These are phyloP conservation scores for Plasmodium reichenowi DNA, from an alignment of 169 alveolate genomes.

Conservation along the genomic window DNA sequence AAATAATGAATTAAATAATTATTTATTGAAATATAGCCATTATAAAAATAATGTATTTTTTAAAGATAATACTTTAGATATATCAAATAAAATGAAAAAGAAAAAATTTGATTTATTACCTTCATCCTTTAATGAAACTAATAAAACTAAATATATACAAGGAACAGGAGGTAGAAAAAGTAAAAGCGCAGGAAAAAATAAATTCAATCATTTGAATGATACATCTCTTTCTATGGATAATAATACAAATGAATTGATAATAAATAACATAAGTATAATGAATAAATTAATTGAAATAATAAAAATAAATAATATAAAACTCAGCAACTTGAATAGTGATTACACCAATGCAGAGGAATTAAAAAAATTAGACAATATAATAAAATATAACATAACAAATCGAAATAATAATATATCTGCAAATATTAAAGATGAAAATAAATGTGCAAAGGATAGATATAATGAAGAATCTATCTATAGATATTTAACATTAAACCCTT, in stretches of 20 bases:
- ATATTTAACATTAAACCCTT: conserved; percentile 41
- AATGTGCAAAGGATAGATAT: background rate
- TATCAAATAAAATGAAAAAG: conserved; percentile 20
- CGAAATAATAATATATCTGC: background rate
- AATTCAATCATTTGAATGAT: background rate
- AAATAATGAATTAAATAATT: conserved; percentile 76
- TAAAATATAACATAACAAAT: conserved; percentile 9
- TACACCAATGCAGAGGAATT: conserved; percentile 20
- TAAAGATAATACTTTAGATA: conserved; percentile 23
- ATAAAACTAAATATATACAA: background rate
- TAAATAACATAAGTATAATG: conserved; percentile 35
- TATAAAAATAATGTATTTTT: conserved; percentile 47
- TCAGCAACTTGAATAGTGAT: conserved; percentile 52
- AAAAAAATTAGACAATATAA: conserved; percentile 25
- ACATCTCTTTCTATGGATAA: background rate
- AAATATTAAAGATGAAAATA: background rate
- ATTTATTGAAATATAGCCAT: conserved; percentile 56
- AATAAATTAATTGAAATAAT: conserved; percentile 68
- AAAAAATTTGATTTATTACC: conserved; percentile 40
- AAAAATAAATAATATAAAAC: conserved; percentile 41
- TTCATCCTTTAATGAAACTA: conserved; percentile 6
- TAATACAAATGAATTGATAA: background rate
- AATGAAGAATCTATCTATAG: conserved; percentile 35
- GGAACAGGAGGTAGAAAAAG: background rate
- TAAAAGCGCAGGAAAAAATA: background rate